Evolutionary conservation across 352 stramenopile genomes (phyloP), one percentile per base, ranked within the genome.

Genomic region (Phytophthora sp.): DNA sequence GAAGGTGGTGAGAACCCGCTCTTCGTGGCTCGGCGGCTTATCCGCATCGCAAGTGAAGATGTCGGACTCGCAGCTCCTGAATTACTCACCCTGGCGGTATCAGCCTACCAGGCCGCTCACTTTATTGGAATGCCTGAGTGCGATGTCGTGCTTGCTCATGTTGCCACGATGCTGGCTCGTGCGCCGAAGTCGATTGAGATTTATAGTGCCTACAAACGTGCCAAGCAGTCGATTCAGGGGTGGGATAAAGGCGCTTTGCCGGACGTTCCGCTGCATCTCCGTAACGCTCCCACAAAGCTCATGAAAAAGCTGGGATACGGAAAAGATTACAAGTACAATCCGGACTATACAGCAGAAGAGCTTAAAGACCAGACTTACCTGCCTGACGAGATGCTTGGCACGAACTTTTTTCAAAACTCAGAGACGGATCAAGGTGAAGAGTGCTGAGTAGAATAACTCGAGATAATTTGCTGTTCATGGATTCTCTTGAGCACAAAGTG

Each of bases 41-140:
- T 97, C 57, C 82, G 88, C 33, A 90, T 95, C 47, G 88, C 89
- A 31, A 89, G 77, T 50, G 89, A 97, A 75, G 89, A 97, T 69
- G 68, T 97, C 11, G 88, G 89, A 0, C 72, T 96, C 1, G 85
- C 73, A 3, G 87, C 89, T 18, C 76, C 86, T 7, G 77, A 94
- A 29, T 51, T 91, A 23, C 66, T 96, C 0, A 74, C 82, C 7
- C 76, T 91, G 44, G 88, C 87, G 0, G 79, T 91, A 20, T 73
- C 84, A 15, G 80, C 83, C 3, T 93, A 93, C 50, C 87, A 95
- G 13, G 70, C 87, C 0, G 85, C 82, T 27, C 84, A 95, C 31
- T 88, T 84, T 44, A 46, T 94, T 11, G 89, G 89, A 7, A 94
- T 96, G 86, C 89, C 89, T 4, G 89, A 96, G 57, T 96, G 89